Evolutionary conservation across 768 basidiomycete species (phyloP), one percentile per base, ranked within the genome.

Genomic region (Kwoniella pini): DNA sequence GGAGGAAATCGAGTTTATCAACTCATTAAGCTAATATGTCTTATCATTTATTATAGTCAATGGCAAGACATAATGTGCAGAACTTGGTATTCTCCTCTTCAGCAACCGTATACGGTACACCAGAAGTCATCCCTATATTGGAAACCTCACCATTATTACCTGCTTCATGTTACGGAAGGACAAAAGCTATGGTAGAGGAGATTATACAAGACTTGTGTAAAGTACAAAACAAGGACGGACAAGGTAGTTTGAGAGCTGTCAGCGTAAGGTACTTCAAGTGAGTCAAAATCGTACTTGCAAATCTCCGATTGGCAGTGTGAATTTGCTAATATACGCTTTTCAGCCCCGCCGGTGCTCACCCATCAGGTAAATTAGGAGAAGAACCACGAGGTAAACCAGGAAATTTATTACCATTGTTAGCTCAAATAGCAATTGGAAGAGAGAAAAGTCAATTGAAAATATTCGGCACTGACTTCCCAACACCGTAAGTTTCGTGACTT

Each of bases 311-410:
- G n/a, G n/a, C n/a, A n/a, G n/a, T n/a, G n/a, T n/a, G n/a, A n/a
- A n/a, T n/a, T n/a, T n/a, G n/a, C n/a, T n/a, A n/a, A n/a, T n/a
- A n/a, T n/a, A n/a, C n/a, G n/a, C 15, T 36, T 36, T 21, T 28
- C 69, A 95, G 91, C 79, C 96, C 96, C 64, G 96, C 91, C 36
- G 96, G 96, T n/a, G 94, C 95, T 0, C 95, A 98, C 79, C 91
- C 93, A 1, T 96, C 93, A 21, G 96, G 96, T 40, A 79, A 82
- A 62, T 94, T 99, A 54, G 96, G 96, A 21, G 96, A 99, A 79
- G 94, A 97, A 71, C 96, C 96, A n/a, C 83, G 85, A 46, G 96
- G 96, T 36, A 87, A 91, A 55, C 96, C 96, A 6, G 92, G 90
- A 54, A 99, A 99, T 79, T 83, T 99, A 40, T 81, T 99, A 28